These are phyloP conservation scores for Lotmaria passim DNA, from an alignment of 208 protist genomes.

Conservation along the genomic window DNA sequence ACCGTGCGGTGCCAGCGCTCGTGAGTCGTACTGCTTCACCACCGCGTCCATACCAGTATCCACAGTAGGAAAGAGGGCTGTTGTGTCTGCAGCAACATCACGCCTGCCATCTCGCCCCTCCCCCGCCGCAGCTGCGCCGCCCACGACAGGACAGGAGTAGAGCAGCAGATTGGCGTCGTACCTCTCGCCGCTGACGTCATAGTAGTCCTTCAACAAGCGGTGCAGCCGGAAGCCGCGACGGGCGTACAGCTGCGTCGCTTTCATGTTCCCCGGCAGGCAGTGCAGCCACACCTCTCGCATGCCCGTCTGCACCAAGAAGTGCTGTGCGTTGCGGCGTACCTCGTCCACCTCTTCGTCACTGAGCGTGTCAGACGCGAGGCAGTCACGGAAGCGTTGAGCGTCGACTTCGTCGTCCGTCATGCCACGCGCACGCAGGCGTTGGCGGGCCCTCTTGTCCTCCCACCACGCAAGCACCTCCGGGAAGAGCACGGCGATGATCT, in stretches of 20 bases:
- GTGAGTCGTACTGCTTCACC: constrained; percentile 9
- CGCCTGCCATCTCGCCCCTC: neutral
- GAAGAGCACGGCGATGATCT: constrained; percentile 15
- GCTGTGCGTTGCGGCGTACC: constrained; percentile 15
- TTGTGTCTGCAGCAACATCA: neutral
- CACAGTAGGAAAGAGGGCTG: neutral
- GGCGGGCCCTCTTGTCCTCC: constrained; percentile 29
- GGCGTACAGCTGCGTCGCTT: constrained; percentile 57
- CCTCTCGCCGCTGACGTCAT: constrained; percentile 44
- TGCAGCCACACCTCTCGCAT: constrained; percentile 80
- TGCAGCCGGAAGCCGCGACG: constrained; percentile 56
- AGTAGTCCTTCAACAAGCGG: constrained; percentile 47
- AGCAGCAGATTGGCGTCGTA: constrained; percentile 39
- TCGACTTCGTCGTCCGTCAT: constrained; percentile 27
- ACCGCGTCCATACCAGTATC: constrained; percentile 1
- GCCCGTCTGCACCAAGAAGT: constrained; percentile 51
- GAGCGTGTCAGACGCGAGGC: constrained; percentile 11
- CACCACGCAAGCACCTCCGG: constrained; percentile 29
- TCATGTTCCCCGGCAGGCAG: constrained; percentile 55
- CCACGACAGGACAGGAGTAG: constrained; percentile 11
- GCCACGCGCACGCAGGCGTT: constrained; percentile 23
- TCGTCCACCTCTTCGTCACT: constrained; percentile 38
- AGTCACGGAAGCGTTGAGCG: constrained; percentile 27
- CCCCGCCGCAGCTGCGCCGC: neutral
- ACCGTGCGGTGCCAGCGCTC: too few relatives aligned